Evolutionary conservation across 192 early-diverging fungal genomes (phyloP), one percentile per base, ranked within the genome.

Genomic region (Neocallimastix lanati): DNA sequence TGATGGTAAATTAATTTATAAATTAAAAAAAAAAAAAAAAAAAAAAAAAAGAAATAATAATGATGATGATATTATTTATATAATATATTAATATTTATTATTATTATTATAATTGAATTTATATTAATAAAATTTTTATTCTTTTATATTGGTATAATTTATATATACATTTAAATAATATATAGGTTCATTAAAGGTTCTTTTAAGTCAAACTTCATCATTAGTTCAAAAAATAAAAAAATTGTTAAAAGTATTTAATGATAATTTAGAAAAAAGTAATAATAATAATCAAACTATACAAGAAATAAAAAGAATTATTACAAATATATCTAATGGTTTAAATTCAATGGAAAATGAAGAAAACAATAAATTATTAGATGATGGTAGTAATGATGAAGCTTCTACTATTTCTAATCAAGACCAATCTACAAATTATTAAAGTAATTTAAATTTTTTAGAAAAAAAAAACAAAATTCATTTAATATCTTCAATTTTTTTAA

Each of bases 1-100:
- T 28, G 79, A 80, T 80, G 82, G 82, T 83, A 79, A 78, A 33
- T 33, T n/a, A n/a, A n/a, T n/a, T n/a, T n/a, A n/a, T n/a, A n/a
- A n/a, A n/a, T 33, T 33, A 6, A 33, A 6, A 6, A 6, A 11
- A 33, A 33, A 33, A 33, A 6, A 33, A 6, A 33, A 33, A 33
- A 11, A 33, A 6, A n/a, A n/a, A n/a, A n/a, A n/a, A n/a, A n/a
- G n/a, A n/a, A n/a, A n/a, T n/a, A n/a, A n/a, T n/a, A n/a, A n/a
- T n/a, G n/a, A n/a, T n/a, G n/a, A n/a, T n/a, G n/a, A n/a, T n/a
- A n/a, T n/a, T n/a, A n/a, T n/a, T n/a, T n/a, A n/a, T n/a, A n/a
- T n/a, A n/a, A n/a, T n/a, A n/a, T n/a, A n/a, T n/a, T n/a, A n/a
- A n/a, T n/a, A n/a, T n/a, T n/a, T n/a, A n/a, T n/a, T n/a, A n/a